These are phyloP conservation scores for Lepiota venenata DNA, from an alignment of 768 basidiomycete genomes.

Conservation along the genomic window DNA sequence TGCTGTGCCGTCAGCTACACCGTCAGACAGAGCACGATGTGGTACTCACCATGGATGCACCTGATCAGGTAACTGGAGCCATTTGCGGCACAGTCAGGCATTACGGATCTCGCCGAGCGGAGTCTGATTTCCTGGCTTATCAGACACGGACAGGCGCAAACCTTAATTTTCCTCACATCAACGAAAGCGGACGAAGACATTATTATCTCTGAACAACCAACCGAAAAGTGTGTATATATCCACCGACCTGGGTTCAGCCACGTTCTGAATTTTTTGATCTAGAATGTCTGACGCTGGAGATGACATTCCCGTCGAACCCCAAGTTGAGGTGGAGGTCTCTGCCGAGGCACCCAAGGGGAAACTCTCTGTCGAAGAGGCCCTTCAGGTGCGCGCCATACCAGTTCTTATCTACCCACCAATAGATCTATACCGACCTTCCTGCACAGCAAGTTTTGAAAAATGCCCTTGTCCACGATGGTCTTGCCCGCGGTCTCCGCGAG, in stretches of 20 bases:
- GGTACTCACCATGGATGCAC: conserved; percentile 28
- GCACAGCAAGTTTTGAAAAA: conserved; percentile 97
- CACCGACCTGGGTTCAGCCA: neutral
- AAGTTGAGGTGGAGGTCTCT: conserved; percentile 77
- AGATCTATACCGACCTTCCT: conserved; percentile 8
- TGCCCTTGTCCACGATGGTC: conserved; percentile 96
- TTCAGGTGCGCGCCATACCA: conserved; percentile 53
- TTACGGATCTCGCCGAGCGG: conserved; percentile 52
- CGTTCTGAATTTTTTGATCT: conserved; percentile 6
- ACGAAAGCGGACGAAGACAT: conserved; percentile 97
- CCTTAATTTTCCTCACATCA: conserved; percentile 72
- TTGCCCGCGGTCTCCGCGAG: conserved; percentile 97
- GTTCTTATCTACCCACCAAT: neutral
- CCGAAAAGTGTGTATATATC: conserved; percentile 32
- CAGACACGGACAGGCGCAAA: conserved; percentile 23
- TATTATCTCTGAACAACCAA: conserved; percentile 30
- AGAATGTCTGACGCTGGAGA: conserved; percentile 99
- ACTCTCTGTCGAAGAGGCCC: conserved; percentile 92
- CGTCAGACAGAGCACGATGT: neutral
- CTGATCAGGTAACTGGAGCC: too few species aligned
- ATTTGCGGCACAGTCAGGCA: too few species aligned
- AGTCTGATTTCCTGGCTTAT: conserved; percentile 38
- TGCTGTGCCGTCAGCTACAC: neutral
- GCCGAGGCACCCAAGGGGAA: conserved; percentile 93
- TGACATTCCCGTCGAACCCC: conserved; percentile 65